Percentiles rank a stretch among this genome's conserved stretches.
phyloP scores from a whole-genome alignment of 345 rosid genomes.

The Eucalyptus microcorys region DNA sequence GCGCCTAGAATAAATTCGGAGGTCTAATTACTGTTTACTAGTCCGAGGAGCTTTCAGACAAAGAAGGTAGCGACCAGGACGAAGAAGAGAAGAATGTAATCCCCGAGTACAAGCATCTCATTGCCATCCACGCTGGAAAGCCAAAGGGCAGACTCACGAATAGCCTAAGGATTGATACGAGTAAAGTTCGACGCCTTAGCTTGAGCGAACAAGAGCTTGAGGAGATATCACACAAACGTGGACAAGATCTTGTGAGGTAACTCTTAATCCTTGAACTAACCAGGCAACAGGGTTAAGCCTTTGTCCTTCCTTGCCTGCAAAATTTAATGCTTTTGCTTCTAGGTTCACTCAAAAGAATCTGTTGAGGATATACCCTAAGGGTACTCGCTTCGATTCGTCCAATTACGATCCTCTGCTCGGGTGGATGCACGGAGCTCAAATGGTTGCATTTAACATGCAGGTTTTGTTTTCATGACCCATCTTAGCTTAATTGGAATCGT shows the following conservation, averaged over 20 bases:
- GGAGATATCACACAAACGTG: constrained; percentile 18
- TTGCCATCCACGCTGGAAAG: constrained; percentile 70
- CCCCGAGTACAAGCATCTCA: constrained; percentile 39
- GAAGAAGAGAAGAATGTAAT: constrained; percentile 1
- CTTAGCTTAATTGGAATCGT: not conserved
- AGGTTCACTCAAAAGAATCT: constrained; percentile 75
- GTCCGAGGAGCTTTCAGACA: constrained; percentile 14
- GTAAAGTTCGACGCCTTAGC: constrained; percentile 45
- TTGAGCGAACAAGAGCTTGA: constrained; percentile 67
- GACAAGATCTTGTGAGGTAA: constrained; percentile 38
- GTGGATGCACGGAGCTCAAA: constrained; percentile 96
- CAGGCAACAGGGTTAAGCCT: not conserved
- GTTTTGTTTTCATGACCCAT: constrained; percentile 7
- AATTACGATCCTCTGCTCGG: constrained; percentile 76
- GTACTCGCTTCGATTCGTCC: constrained; percentile 55
- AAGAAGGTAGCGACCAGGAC: constrained; percentile 1
- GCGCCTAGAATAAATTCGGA: not conserved
- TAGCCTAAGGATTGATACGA: constrained; percentile 25
- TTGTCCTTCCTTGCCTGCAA: not conserved
- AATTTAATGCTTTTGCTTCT: not conserved
- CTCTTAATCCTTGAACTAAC: not conserved
- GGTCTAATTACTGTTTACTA: not conserved
- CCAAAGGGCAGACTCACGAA: constrained; percentile 37
- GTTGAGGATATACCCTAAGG: constrained; percentile 73
- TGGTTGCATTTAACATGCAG: constrained; percentile 99